Base-by-base conservation (phyloP, 371 early-diverging fungal species). In the Entomophthora muscae region DNA sequence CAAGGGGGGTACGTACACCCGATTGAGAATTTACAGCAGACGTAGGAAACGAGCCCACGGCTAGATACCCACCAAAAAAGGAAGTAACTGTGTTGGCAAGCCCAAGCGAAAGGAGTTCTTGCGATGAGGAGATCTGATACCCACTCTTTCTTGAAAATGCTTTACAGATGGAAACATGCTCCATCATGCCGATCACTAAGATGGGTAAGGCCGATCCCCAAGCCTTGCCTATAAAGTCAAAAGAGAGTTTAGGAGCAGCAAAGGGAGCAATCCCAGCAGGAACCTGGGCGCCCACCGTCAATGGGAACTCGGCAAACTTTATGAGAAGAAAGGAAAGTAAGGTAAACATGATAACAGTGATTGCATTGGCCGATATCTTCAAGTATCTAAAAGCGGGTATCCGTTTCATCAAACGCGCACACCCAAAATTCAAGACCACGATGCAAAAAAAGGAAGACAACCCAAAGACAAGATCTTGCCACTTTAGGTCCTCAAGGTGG, bases 11-110 rank as follows among this genome's bases (percentile, higher is more conserved):
- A 52, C 82, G 78, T 32, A 88, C 90, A 13, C 90, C 89, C 1
- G 83, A 78, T 32, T 80, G 76, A 63, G 80, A 76, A 69, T 87
- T 87, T 68, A 91, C 82, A 30, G 90, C 87, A 0, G 89, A 84
- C 62, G 91, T 81, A n/a, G 88, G 85, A 67, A 91, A 89, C 2
- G 90, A 86, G n/a, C 91, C 92, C 33, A 91, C 87, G 3, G 83
- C 83, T 3, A 90, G 85, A 72, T 81, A 89, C 0, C 81, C 85
- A 57, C 86, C 84, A 71, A 91, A 83, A 77, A 90, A 89, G 26
- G 87, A 72, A 7, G 85, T 84, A 68, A 82, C 70, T 53, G 88
- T 70, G 72, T 93, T 93, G 32, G 84, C 78, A 27, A 87, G 64
- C 3, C 91, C 91, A 29, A 91, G 76, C 21, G 91, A 88, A 61